These are phyloP conservation scores for Suillus brevipes DNA, from an alignment of 768 basidiomycete genomes.

Conservation along the genomic window DNA sequence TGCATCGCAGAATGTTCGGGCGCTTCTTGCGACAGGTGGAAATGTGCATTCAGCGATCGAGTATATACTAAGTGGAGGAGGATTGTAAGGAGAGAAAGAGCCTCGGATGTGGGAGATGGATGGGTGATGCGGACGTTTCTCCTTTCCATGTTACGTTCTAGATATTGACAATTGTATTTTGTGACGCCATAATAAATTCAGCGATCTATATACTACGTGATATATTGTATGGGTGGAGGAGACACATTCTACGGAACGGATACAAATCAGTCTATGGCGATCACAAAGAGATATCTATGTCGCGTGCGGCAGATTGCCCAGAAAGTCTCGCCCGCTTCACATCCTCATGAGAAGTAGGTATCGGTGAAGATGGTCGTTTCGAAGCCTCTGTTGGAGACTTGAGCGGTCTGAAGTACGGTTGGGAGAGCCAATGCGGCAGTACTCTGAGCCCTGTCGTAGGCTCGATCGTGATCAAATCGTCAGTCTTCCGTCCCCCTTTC, in stretches of 20 bases:
- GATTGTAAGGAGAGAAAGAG: conserved; percentile 41
- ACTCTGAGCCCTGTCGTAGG: conserved; percentile 48
- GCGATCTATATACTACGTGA: not conserved
- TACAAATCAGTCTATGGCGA: not conserved
- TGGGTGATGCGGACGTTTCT: not conserved
- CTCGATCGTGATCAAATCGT: conserved; percentile 44
- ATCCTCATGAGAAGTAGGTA: not conserved
- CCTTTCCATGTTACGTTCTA: not conserved
- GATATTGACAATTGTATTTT: not conserved
- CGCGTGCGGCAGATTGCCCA: not conserved
- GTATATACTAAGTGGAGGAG: conserved; percentile 84
- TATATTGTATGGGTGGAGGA: not conserved
- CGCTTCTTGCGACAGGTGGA: conserved; percentile 88
- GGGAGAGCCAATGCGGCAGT: conserved; percentile 70
- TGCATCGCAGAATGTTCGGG: conserved; percentile 85
- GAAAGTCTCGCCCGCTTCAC: not conserved
- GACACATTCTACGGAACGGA: not conserved
- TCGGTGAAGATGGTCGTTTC: not conserved
- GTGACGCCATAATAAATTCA: not conserved
- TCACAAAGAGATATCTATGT: not conserved
- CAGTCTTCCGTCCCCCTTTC: conserved; percentile 28
- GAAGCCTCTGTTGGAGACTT: not conserved
- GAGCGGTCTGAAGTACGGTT: conserved; percentile 54
- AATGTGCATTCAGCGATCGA: conserved; percentile 92
- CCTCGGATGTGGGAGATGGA: not conserved